Percentiles rank a stretch among this genome's conserved stretches.
phyloP scores from a whole-genome alignment of 768 basidiomycete genomes.

The Panaeolus cyanescens region DNA sequence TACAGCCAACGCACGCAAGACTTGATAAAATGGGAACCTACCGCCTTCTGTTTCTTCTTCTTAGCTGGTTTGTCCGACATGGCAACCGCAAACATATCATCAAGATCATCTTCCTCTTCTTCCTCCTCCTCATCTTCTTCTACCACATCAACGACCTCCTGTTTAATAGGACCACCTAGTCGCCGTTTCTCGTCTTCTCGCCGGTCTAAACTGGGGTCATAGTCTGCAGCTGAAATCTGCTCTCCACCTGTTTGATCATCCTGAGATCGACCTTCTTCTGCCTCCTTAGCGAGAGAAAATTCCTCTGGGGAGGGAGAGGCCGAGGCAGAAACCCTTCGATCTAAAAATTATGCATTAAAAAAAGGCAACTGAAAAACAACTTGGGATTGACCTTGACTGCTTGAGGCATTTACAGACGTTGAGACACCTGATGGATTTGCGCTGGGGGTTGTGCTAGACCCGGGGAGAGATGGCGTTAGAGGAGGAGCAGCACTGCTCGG shows the following conservation, averaged over 20 bases:
- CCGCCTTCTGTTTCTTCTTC: conserved; percentile 56
- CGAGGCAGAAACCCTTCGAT: conserved; percentile 55
- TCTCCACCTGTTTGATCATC: conserved; percentile 51
- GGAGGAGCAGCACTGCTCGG: conserved; percentile 77
- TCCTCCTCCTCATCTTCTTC: conserved; percentile 59
- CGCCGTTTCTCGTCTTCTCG: conserved; percentile 82
- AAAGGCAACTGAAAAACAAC: conserved; percentile 2
- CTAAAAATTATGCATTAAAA: conserved; percentile 26
- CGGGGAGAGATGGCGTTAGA: conserved; percentile 50
- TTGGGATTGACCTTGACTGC: conserved; percentile 20
- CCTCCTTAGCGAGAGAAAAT: conserved; percentile 72
- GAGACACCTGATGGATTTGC: not conserved
- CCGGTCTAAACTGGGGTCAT: conserved; percentile 77
- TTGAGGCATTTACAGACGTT: conserved; percentile 6
- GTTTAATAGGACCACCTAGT: conserved; percentile 41
- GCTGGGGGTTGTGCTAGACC: not conserved
- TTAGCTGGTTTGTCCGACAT: conserved; percentile 53
- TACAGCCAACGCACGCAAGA: not conserved
- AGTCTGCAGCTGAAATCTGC: conserved; percentile 91
- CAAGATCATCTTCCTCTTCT: conserved; percentile 84
- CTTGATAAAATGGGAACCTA: conserved; percentile 30
- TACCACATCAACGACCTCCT: conserved; percentile 46
- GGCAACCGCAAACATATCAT: conserved; percentile 92
- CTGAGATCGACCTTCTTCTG: conserved; percentile 49
- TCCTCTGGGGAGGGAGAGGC: conserved; percentile 57